phyloP scores from a whole-genome alignment of 192 early-diverging fungal genomes.

The Backusella westeae region DNA sequence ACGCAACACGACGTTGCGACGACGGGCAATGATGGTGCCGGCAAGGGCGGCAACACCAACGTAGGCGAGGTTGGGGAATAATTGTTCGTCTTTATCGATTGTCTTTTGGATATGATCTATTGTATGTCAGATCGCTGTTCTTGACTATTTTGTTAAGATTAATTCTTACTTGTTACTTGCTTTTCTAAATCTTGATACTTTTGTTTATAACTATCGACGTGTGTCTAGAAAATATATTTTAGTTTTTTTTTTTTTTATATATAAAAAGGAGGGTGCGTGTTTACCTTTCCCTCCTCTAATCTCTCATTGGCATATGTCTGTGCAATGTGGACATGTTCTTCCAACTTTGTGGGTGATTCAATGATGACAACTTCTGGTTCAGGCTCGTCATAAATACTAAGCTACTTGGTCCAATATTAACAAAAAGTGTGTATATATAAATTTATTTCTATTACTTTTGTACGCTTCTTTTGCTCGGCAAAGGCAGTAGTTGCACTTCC shows the following conservation, averaged over 20 bases:
- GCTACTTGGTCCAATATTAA: conserved; percentile 20
- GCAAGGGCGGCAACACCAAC: conserved; percentile 44
- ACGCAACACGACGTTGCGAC: conserved; percentile 38
- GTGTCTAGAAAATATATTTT: conserved; percentile 3
- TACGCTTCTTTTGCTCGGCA: neutral
- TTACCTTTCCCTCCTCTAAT: conserved; percentile 34
- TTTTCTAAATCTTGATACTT: conserved; percentile 18
- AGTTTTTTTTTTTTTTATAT: neutral
- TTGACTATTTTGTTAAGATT: no score
- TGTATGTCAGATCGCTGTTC: neutral
- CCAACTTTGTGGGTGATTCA: conserved; percentile 41
- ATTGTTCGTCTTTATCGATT: conserved; percentile 36
- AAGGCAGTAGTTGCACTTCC: neutral
- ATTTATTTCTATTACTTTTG: neutral
- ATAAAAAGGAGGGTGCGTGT: neutral
- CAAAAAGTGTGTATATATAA: no score
- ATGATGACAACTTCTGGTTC: conserved; percentile 39
- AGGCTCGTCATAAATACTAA: conserved; percentile 47
- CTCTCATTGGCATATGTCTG: conserved; percentile 36
- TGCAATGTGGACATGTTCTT: conserved; percentile 32
- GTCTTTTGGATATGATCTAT: conserved; percentile 34
- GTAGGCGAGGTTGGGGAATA: conserved; percentile 39
- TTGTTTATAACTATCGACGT: conserved; percentile 17
- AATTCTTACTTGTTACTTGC: conserved; percentile 18
- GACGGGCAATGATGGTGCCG: conserved; percentile 42